These are phyloP conservation scores for Pisolithus sp. DNA, from an alignment of 768 basidiomycete genomes.

Conservation along the genomic window DNA sequence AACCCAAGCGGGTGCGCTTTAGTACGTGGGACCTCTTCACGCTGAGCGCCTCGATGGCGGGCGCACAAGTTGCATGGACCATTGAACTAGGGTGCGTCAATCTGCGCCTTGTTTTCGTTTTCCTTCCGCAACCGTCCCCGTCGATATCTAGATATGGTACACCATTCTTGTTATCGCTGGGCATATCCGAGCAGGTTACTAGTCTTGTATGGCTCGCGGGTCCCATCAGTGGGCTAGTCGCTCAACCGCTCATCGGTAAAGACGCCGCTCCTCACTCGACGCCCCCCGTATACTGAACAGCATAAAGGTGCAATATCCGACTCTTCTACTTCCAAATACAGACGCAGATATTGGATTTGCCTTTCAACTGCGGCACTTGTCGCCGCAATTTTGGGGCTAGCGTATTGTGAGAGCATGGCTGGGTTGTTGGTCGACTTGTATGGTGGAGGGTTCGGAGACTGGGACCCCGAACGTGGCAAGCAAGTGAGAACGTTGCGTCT, in stretches of 20 bases:
- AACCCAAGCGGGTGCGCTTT: conserved; percentile 23
- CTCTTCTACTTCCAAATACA: conserved; percentile 83
- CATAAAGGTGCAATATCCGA: conserved; percentile 86
- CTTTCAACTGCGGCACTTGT: conserved; percentile 79
- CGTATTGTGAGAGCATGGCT: conserved; percentile 75
- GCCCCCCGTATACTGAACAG: conserved; percentile 4
- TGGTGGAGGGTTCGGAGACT: conserved; percentile 72
- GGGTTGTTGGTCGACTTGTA: conserved; percentile 70
- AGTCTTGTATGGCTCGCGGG: conserved; percentile 94
- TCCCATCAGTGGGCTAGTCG: conserved; percentile 90
- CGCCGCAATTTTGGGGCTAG: conserved; percentile 69
- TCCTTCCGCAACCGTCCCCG: conserved; percentile 6
- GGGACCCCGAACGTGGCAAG: conserved; percentile 70
- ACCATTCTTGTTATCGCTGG: conserved; percentile 78
- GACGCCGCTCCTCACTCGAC: not conserved
- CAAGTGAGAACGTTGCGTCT: conserved; percentile 37
- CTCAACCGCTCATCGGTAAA: conserved; percentile 95
- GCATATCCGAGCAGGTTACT: conserved; percentile 83
- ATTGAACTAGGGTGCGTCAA: conserved; percentile 79
- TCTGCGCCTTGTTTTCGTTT: not conserved
- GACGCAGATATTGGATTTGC: conserved; percentile 90
- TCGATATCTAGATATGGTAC: conserved; percentile 90
- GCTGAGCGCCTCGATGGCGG: conserved; percentile 87
- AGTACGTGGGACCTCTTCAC: conserved; percentile 71
- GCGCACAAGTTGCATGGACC: conserved; percentile 93